phyloP scores from a whole-genome alignment of 306 rosid genomes.

The Lotus japonicus region DNA sequence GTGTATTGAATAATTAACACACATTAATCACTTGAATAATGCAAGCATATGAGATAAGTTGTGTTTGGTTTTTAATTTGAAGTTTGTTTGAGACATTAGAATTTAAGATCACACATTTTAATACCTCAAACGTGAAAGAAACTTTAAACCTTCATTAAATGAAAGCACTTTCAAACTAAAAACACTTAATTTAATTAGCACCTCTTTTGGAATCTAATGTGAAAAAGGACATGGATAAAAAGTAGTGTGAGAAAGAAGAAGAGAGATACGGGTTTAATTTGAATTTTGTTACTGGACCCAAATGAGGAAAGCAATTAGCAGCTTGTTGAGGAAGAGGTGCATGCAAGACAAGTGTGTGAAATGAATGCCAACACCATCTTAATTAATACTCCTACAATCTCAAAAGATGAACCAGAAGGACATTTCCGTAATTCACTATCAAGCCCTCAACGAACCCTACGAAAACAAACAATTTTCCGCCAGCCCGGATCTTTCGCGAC shows the following conservation, averaged over 20 bases:
- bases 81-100: too few relatives aligned
- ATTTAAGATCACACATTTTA: too few relatives aligned
- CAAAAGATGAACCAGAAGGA: background rate
- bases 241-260: background rate
- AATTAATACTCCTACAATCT: background rate
- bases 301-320: background rate
- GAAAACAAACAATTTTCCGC: constrained; percentile 40
- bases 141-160: too few relatives aligned
- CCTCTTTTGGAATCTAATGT: background rate
- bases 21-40: too few relatives aligned
- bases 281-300: constrained; percentile 2
- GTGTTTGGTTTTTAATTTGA: too few relatives aligned
- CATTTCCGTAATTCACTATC: constrained; percentile 6
- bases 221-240: background rate
- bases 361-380: background rate
- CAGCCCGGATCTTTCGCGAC: constrained; percentile 85
- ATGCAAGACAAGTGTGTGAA: constrained; percentile 83
- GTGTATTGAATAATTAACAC: too few relatives aligned
- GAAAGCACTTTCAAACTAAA: too few relatives aligned
- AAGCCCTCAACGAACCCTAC: constrained; percentile 32
- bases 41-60: too few relatives aligned
- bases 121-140: too few relatives aligned
- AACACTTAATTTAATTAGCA: too few relatives aligned
- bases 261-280: constrained; percentile 4
- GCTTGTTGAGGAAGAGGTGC: constrained; percentile 34